phyloP scores from a whole-genome alignment of 768 basidiomycete species.

The Leccinum uliginosum region DNA sequence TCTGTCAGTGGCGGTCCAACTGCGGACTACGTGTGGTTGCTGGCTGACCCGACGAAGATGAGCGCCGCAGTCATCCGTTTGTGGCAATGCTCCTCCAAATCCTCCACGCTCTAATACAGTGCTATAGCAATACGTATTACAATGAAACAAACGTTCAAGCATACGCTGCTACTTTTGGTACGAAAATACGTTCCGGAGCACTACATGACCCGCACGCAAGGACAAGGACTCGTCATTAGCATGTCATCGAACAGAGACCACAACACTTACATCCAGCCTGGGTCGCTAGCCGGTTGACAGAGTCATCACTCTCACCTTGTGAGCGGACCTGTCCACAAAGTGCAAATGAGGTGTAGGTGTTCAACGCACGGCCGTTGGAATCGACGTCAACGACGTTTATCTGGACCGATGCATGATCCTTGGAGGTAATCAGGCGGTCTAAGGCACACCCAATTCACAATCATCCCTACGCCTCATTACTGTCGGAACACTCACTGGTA shows the following conservation, averaged over 20 bases:
- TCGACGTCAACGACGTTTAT: conserved; percentile 95
- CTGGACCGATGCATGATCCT: conserved; percentile 99
- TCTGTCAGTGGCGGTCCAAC: background rate
- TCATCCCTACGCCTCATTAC: background rate
- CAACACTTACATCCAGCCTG: conserved; percentile 82
- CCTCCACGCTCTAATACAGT: background rate
- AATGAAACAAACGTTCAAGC: conserved; percentile 11
- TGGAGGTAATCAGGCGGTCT: conserved; percentile 98
- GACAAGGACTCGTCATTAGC: conserved; percentile 9
- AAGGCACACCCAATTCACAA: conserved; percentile 4
- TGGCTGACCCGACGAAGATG: background rate
- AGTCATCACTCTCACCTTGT: conserved; percentile 95
- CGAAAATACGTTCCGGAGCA: conserved; percentile 95
- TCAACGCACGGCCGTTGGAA: conserved; percentile 73
- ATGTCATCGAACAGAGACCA: background rate
- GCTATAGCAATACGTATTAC: conserved; percentile 13
- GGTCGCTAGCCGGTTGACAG: conserved; percentile 93
- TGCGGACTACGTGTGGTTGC: conserved; percentile 5
- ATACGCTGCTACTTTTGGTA: conserved; percentile 72
- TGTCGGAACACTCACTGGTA: conserved; percentile 64
- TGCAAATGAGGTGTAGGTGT: conserved; percentile 86
- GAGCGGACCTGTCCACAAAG: conserved; percentile 92
- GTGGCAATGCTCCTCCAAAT: conserved; percentile 13
- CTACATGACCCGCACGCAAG: conserved; percentile 37
- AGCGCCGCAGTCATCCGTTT: conserved; percentile 18